A percentile compares a stretch with the other conserved stretches of the same genome.
phyloP scores from a whole-genome alignment of 257 asterid species.

The Verbena officinalis region DNA sequence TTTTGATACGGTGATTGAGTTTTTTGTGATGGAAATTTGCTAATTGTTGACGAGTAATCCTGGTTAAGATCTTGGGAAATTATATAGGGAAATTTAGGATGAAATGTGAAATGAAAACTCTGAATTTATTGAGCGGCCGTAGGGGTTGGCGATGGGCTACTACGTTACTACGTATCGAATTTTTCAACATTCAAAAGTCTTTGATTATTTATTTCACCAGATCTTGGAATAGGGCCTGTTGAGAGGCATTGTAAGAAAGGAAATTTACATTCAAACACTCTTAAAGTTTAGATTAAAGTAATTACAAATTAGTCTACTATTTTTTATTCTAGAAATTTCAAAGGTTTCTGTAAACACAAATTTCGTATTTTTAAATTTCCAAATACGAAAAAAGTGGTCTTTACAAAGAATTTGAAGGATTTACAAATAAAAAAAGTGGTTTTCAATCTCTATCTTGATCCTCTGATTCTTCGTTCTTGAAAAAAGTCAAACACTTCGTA shows the following conservation, averaged over 20 bases:
- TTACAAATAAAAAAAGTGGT: not conserved
- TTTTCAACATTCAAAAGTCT: not conserved
- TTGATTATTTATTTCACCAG: not conserved
- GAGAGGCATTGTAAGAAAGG: too few relatives aligned
- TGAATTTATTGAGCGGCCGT: not conserved
- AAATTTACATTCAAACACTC: too few relatives aligned
- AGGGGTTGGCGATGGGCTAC: constrained; percentile 23
- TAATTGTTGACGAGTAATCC: constrained; percentile 8
- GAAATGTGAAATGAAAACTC: not conserved
- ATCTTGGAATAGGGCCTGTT: not conserved
- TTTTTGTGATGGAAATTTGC: not conserved
- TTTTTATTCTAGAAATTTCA: too few relatives aligned
- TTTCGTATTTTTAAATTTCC: too few relatives aligned
- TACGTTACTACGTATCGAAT: constrained; percentile 8
- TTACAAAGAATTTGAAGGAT: too few relatives aligned
- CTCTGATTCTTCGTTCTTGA: too few relatives aligned
- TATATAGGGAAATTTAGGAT: constrained; percentile 1
- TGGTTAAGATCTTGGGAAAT: constrained; percentile 2
- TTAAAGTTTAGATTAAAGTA: too few relatives aligned
- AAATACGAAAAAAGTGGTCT: too few relatives aligned
- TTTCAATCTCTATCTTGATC: too few relatives aligned
- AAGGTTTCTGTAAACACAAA: too few relatives aligned
- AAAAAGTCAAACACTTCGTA: too few relatives aligned
- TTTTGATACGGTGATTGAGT: not conserved
- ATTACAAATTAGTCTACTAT: too few relatives aligned